These are phyloP conservation scores for Penicillium occitanis DNA, from an alignment of 2,329 filamentous ascomycete species.

Conservation along the genomic window DNA sequence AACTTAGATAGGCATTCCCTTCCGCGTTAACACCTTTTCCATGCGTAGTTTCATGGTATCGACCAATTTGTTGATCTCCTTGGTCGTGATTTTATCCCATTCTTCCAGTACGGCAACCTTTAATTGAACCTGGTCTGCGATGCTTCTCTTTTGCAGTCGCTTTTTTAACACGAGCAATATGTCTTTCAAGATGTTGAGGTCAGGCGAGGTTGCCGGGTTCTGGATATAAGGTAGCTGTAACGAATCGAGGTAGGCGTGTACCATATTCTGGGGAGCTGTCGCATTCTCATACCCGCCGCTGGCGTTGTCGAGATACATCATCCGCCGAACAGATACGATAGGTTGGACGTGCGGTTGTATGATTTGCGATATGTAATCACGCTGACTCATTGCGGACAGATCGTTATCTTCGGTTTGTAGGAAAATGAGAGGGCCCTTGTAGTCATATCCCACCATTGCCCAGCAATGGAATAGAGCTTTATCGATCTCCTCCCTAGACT, in stretches of 20 bases:
- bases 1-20: constrained; percentile 22
- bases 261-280: constrained; percentile 17
- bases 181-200: constrained; percentile 23
- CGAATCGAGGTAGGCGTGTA: constrained; percentile 22
- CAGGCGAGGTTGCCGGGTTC: constrained; percentile 20
- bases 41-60: constrained; percentile 23
- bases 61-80: constrained; percentile 23
- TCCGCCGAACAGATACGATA: constrained; percentile 17
- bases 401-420: constrained; percentile 15
- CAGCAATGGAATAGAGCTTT: constrained; percentile 22
- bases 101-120: constrained; percentile 22
- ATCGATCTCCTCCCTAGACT: constrained; percentile 21
- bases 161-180: constrained; percentile 23
- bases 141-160: constrained; percentile 21
- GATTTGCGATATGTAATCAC: constrained; percentile 21
- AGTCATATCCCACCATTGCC: constrained; percentile 23
- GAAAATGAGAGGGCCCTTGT: constrained; percentile 23
- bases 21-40: constrained; percentile 18
- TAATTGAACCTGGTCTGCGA: constrained; percentile 20
- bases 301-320: constrained; percentile 21
- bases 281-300: constrained; percentile 11
- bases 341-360: constrained; percentile 22
- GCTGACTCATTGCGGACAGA: constrained; percentile 17
- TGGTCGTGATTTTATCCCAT: constrained; percentile 22
- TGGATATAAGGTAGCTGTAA: constrained; percentile 20